Percentiles rank a stretch among this genome's conserved stretches.
These are phyloP conservation scores for Tetrahymena malaccensis DNA, from an alignment of 73 alveolate genomes.

Conservation along the genomic window DNA sequence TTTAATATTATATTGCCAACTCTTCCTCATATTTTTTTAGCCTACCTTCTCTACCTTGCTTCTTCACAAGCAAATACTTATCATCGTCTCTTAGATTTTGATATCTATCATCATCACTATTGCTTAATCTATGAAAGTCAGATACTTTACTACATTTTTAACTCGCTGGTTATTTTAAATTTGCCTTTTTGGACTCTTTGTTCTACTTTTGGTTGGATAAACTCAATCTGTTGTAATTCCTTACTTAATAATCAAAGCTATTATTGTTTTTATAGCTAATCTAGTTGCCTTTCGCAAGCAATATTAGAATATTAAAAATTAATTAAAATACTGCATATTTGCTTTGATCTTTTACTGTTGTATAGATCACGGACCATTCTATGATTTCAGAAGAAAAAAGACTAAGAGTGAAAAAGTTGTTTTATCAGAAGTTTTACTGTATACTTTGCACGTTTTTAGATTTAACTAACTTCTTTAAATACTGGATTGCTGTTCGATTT, in stretches of 20 bases:
- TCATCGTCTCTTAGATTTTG: not conserved
- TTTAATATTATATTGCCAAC: not conserved
- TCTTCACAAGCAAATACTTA: not conserved
- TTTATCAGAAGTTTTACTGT: not conserved
- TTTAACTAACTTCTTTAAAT: not conserved
- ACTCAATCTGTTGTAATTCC: not conserved
- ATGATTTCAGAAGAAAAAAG: not conserved
- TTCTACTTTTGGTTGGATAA: not conserved
- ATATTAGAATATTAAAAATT: not conserved
- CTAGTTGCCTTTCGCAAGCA: not conserved
- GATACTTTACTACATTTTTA: not conserved
- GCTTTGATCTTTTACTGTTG: not conserved
- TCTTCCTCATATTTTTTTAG: not conserved
- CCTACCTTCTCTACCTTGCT: not conserved
- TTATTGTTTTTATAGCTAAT: not conserved
- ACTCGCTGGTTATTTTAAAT: not conserved
- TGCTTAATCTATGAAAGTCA: not conserved
- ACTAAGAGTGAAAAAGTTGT: not conserved
- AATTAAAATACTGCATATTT: not conserved
- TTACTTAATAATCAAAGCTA: not conserved
- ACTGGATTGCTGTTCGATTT: not conserved
- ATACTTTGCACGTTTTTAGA: not conserved
- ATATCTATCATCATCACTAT: not conserved
- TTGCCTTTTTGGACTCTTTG: not conserved
- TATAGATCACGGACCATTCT: not conserved